phyloP scores from a whole-genome alignment of 306 rosid species.

The Cicer judaicum region DNA sequence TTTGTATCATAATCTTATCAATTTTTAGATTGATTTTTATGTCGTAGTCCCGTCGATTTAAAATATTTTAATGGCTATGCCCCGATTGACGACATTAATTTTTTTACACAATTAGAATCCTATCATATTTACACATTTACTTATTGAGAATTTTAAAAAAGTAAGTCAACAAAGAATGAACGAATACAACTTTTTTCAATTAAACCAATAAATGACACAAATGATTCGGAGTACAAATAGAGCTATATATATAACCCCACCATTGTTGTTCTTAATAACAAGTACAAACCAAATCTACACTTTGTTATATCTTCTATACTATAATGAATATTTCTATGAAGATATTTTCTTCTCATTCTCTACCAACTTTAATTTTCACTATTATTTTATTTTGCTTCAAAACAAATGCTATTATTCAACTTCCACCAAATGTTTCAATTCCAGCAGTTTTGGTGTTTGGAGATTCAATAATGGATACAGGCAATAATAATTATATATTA shows the following conservation, averaged over 20 bases:
- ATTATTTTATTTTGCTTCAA: not conserved
- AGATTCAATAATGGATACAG: conserved; percentile 79
- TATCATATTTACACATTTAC: no score
- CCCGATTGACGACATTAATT: no score
- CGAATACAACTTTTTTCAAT: no score
- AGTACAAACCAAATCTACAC: not conserved
- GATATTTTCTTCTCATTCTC: not conserved
- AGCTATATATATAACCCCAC: not conserved
- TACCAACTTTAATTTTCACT: not conserved
- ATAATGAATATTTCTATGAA: conserved; percentile 5
- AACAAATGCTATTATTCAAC: conserved; percentile 4
- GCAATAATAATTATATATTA: conserved; percentile 59
- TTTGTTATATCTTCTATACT: not conserved
- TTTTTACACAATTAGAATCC: no score
- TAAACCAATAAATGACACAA: no score
- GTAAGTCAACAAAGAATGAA: no score
- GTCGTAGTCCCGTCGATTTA: no score
- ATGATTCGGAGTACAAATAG: not conserved
- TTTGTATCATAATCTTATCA: no score
- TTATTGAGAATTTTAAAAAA: no score
- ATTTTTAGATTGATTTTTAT: no score
- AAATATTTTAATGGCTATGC: no score
- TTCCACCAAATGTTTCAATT: conserved; percentile 50
- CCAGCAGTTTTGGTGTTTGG: conserved; percentile 71
- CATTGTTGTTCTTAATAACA: not conserved